Base-by-base conservation (phyloP, 2,329 filamentous ascomycete species). In the Fusarium floridanum region DNA sequence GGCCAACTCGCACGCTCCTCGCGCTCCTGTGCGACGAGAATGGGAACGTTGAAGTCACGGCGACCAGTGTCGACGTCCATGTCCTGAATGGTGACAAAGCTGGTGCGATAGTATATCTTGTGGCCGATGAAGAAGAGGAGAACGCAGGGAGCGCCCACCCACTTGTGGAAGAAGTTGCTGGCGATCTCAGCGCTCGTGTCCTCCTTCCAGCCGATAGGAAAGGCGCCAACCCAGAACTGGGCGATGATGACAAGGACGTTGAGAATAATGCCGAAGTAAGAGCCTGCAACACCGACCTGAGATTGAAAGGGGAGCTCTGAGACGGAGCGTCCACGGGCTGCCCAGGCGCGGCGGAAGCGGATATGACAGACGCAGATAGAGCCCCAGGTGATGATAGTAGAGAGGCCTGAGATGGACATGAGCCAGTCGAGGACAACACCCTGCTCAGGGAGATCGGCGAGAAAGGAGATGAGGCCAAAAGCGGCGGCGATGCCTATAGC, bases 281-380 rank as follows among this genome's bases (percentile, higher is more conserved):
- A 97, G 11, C 95, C 96, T 11, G 89, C 76, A 10, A 97, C 85
- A 70, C 96, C 96, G 6, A 93, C 90, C 80, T 97, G 94, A 0
- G 94, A 94, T 39, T 85, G 87, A 86, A 97, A 98, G 8, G 95
- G 93, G 7, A 98, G 88, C 77, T 97, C 94, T 65, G 91, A 86
- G 39, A 95, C 85, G n/a, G 85, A 87, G 80, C 92, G 92, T 53
- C 93, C 93, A 71, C 92, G 90, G 14, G 84, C 80, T 53, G 86
- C 87, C 94, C 95, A 97, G n/a, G 92, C 94, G 29, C 85, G 85
- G 73, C 95, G 94, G 89, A 98, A 98, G 66, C 95, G 94, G 80
- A 98, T 97, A 83, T 98, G 95, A 27, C 93, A 90, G n/a, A 97
- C 85, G 82, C 95, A 97, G 82, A 98, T 96, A 74, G 93, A 93